Evolutionary conservation across 352 stramenopile species (phyloP).

Genomic region (Plasmopara halstedii): DNA sequence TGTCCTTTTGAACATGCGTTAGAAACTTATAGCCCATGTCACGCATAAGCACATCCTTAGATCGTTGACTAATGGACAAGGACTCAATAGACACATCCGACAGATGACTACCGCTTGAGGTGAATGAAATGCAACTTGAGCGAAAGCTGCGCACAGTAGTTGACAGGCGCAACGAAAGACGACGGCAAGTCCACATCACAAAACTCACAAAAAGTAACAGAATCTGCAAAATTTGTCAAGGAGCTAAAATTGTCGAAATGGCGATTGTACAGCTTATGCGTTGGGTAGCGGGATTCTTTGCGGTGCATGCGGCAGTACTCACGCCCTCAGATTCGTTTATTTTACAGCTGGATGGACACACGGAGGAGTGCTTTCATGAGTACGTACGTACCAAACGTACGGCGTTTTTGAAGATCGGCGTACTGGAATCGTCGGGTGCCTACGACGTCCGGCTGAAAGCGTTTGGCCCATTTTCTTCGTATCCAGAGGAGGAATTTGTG

Average conservation of each 20-base stretch:
- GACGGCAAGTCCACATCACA: constrained; percentile 22
- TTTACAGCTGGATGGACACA: constrained; percentile 36
- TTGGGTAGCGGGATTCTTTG: constrained; percentile 12
- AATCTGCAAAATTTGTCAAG: constrained; percentile 11
- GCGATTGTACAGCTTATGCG: constrained; percentile 15
- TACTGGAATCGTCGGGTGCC: constrained; percentile 55
- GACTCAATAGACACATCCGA: constrained; percentile 41
- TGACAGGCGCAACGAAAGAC: constrained; percentile 6
- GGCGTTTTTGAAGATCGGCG: constrained; percentile 73
- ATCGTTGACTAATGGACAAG: constrained; percentile 43
- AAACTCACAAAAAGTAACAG: too few relatives aligned
- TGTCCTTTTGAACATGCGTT: constrained; percentile 86
- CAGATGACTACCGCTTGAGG: constrained; percentile 19
- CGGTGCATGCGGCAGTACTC: constrained; percentile 19
- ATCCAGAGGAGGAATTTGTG: constrained; percentile 38
- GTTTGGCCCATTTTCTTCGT: constrained; percentile 52
- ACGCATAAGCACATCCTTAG: constrained; percentile 59
- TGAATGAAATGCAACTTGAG: constrained; percentile 3
- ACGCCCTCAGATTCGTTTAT: constrained; percentile 40
- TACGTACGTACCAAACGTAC: constrained; percentile 82
- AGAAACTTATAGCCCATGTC: constrained; percentile 81
- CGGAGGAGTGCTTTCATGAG: constrained; percentile 77
- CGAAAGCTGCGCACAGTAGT: constrained; percentile 8
- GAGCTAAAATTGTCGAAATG: constrained; percentile 5
- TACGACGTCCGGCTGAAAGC: constrained; percentile 77